Conservation (phyloP, 495 filamentous ascomycete genomes). For the Penicillium waksmanii region DNA sequence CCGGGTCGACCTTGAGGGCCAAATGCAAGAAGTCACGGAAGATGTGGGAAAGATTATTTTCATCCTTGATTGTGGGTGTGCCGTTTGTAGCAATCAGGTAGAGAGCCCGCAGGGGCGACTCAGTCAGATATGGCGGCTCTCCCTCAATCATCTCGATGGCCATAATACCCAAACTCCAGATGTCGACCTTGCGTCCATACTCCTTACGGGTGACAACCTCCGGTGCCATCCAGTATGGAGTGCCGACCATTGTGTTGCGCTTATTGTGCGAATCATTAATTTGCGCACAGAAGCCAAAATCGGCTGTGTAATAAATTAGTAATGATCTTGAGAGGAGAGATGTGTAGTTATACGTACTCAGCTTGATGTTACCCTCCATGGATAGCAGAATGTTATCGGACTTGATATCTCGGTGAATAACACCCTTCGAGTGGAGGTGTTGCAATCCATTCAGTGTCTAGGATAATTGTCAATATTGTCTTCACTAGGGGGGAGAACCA, state of each 20-base stretch:
- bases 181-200: slow-evolving; percentile 97
- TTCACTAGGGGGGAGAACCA: neutral
- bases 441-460: slow-evolving; percentile 88
- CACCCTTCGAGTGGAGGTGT: slow-evolving; percentile 94
- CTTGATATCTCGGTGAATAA: slow-evolving; percentile 98
- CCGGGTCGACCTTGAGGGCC: slow-evolving; percentile 92
- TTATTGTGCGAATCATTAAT: slow-evolving; percentile 98
- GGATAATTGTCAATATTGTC: neutral
- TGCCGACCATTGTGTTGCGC: slow-evolving; percentile 98
- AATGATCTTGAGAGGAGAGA: slow-evolving; percentile 1
- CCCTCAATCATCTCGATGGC: slow-evolving; percentile 99
- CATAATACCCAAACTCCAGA: slow-evolving; percentile 99
- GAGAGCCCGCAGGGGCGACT: slow-evolving; percentile 88
- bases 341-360: slow-evolving; percentile 68
- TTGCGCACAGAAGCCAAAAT: slow-evolving; percentile 98
- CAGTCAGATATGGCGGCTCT: slow-evolving; percentile 94
- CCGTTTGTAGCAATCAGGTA: slow-evolving; percentile 98
- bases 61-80: slow-evolving; percentile 93
- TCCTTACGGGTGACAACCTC: slow-evolving; percentile 97
- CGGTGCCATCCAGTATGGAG: slow-evolving; percentile 99
- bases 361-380: slow-evolving; percentile 95
- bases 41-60: slow-evolving; percentile 74
- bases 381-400: slow-evolving; percentile 96
- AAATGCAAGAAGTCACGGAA: slow-evolving; percentile 90
- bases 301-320: slow-evolving; percentile 62